These are phyloP conservation scores for Trapa incisa DNA, from an alignment of 345 rosid genomes.

Conservation along the genomic window DNA sequence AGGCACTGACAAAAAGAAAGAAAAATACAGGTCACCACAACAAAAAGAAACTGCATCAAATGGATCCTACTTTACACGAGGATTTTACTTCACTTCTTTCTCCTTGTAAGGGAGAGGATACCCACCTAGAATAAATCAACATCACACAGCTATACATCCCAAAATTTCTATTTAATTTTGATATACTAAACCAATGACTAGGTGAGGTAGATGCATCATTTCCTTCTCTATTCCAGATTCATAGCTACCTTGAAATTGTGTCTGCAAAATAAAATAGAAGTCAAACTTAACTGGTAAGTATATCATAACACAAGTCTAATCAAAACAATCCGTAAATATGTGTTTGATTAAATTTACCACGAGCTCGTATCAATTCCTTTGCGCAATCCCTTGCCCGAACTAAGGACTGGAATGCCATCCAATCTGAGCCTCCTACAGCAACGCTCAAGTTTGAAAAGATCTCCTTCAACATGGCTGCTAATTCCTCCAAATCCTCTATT, in stretches of 20 bases:
- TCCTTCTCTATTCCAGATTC: background rate
- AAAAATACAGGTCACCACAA: background rate
- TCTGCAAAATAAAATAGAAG: background rate
- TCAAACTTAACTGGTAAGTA: background rate
- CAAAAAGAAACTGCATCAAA: background rate
- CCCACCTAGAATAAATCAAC: background rate
- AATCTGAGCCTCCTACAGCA: constrained; percentile 27
- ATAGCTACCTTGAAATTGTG: background rate
- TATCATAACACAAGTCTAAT: too few species aligned
- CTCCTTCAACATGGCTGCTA: constrained; percentile 17
- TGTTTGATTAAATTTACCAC: background rate
- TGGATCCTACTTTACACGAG: background rate
- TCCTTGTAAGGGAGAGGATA: too few species aligned
- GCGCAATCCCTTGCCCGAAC: constrained; percentile 38
- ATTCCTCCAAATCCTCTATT: constrained; percentile 16
- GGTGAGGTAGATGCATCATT: background rate
- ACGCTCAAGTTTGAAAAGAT: constrained; percentile 32
- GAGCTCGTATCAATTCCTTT: constrained; percentile 15
- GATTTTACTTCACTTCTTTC: too few species aligned
- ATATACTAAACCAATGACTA: background rate
- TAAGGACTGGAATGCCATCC: constrained; percentile 23
- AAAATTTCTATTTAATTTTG: background rate
- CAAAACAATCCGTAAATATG: background rate
- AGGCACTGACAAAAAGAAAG: too few species aligned
- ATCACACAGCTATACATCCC: background rate